Percentiles rank a stretch among this genome's conserved stretches.
These are phyloP conservation scores for Penicillium coprophilum DNA, from an alignment of 495 filamentous ascomycete genomes.

Conservation along the genomic window DNA sequence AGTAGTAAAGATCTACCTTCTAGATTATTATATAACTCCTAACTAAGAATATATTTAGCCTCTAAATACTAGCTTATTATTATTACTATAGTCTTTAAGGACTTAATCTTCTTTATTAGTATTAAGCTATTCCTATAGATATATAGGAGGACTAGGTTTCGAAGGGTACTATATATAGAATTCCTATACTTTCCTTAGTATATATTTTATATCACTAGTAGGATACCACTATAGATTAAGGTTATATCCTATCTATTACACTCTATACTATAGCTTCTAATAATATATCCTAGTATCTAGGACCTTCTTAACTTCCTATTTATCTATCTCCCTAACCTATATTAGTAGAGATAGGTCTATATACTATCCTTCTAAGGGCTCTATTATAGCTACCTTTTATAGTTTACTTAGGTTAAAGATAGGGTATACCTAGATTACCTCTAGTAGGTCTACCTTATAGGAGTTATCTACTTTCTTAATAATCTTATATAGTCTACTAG, in stretches of 20 bases:
- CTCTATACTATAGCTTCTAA: constrained; percentile 13
- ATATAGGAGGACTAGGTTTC: background rate
- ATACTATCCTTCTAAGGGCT: background rate
- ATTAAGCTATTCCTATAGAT: background rate
- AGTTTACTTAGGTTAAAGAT: constrained; percentile 17
- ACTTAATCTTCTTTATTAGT: background rate
- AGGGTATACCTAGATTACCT: constrained; percentile 8
- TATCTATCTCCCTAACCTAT: constrained; percentile 1
- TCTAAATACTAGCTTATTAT: background rate
- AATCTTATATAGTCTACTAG: background rate
- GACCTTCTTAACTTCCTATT: constrained; percentile 15
- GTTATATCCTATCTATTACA: constrained; percentile 8
- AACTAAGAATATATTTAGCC: background rate
- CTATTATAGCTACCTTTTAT: background rate
- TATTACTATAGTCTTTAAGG: background rate
- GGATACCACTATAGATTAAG: constrained; percentile 9
- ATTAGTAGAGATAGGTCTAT: background rate
- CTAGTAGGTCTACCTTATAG: background rate
- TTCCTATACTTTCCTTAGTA: background rate
- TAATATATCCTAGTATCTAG: background rate
- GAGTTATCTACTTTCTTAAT: background rate
- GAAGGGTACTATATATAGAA: background rate
- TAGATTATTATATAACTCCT: background rate
- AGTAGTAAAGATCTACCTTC: too few relatives aligned
- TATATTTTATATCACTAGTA: background rate